Evolutionary conservation across 345 rosid species (phyloP).

Genomic region (Citrus cavaleriei): DNA sequence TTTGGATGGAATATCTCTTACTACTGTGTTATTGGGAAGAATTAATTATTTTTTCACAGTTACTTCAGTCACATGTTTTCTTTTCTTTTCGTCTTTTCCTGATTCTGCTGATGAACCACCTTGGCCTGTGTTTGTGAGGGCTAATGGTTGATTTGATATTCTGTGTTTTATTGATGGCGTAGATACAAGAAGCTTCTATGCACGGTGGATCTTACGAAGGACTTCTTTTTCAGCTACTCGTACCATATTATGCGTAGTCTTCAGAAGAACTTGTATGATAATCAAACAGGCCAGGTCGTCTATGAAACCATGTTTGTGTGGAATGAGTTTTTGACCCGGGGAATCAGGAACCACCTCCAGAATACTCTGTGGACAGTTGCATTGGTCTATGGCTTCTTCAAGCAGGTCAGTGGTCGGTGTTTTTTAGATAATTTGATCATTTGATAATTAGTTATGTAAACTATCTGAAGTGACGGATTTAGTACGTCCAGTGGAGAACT

Average conservation of each 20-base stretch:
- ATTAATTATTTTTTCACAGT: not conserved
- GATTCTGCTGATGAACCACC: not conserved
- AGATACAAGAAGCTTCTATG: constrained; percentile 98
- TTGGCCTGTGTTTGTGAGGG: not conserved
- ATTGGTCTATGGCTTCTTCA: constrained; percentile 92
- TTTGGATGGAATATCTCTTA: not conserved
- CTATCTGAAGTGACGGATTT: not conserved
- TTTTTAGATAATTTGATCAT: constrained; percentile 10
- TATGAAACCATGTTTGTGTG: constrained; percentile 98
- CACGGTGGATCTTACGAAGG: constrained; percentile 91
- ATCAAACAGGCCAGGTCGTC: constrained; percentile 60
- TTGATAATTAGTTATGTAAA: constrained; percentile 3
- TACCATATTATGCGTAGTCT: constrained; percentile 92
- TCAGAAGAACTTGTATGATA: constrained; percentile 74
- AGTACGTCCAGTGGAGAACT: not conserved
- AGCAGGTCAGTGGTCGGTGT: constrained; percentile 62
- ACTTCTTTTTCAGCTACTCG: constrained; percentile 99
- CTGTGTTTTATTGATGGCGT: constrained; percentile 27
- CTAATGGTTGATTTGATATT: constrained; percentile 7
- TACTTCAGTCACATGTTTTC: not conserved
- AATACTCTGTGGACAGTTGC: constrained; percentile 97
- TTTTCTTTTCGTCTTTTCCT: not conserved
- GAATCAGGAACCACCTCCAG: constrained; percentile 78
- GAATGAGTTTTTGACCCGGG: constrained; percentile 96
- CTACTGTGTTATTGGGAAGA: not conserved